Percentiles rank a stretch among this genome's conserved stretches.
Conservation (phyloP, 768 basidiomycete species). For the Mycena floridula region DNA sequence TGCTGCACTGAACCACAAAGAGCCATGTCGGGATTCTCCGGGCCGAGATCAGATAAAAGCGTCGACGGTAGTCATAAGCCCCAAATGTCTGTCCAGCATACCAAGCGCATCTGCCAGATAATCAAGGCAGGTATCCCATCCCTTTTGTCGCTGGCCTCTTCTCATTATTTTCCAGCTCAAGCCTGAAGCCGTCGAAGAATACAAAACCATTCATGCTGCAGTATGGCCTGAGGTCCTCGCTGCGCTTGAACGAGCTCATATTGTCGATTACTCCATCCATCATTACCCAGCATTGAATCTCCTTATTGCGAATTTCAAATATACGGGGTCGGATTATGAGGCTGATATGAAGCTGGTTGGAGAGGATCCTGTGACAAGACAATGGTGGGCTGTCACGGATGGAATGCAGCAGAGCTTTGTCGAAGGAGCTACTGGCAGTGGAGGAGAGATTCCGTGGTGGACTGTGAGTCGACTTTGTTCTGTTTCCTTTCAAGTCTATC, state of each 20-base stretch:
- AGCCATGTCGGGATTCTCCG: no score
- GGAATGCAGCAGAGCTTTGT: slow-evolving; percentile 73
- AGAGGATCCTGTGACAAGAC: slow-evolving; percentile 60
- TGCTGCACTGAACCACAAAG: no score
- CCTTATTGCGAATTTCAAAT: slow-evolving; percentile 78
- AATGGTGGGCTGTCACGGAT: slow-evolving; percentile 77
- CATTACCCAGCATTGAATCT: slow-evolving; percentile 56
- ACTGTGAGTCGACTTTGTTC: slow-evolving; percentile 30
- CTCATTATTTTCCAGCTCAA: slow-evolving; percentile 39
- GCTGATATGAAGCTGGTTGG: slow-evolving; percentile 60
- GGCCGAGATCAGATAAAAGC: no score
- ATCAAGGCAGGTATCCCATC: slow-evolving; percentile 44
- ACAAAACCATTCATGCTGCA: slow-evolving; percentile 50
- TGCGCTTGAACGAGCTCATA: slow-evolving; percentile 54
- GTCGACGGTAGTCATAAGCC: no score
- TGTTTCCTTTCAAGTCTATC: neutral
- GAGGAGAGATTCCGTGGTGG: slow-evolving; percentile 67
- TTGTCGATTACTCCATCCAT: slow-evolving; percentile 74
- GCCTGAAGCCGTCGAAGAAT: slow-evolving; percentile 42
- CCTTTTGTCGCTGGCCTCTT: neutral
- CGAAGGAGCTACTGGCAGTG: slow-evolving; percentile 66
- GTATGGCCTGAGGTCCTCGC: slow-evolving; percentile 70
- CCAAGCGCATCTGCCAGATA: slow-evolving; percentile 64
- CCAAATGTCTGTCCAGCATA: slow-evolving; percentile 22
- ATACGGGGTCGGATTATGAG: slow-evolving; percentile 58